Evolutionary conservation across 768 basidiomycete genomes (phyloP).

Genomic region (Phlegmacium glaucopus): DNA sequence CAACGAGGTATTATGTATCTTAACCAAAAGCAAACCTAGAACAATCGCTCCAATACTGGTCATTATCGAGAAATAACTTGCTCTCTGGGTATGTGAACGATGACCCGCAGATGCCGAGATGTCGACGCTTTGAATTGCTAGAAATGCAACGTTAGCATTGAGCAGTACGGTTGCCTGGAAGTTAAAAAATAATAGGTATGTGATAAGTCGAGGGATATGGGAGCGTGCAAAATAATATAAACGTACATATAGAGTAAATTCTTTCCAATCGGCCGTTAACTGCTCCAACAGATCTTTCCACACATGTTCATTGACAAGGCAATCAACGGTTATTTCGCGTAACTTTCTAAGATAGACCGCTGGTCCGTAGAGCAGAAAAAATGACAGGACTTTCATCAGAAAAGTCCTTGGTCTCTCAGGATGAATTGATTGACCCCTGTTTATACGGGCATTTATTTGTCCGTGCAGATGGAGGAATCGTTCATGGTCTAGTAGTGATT

Average conservation of each 20-base stretch:
- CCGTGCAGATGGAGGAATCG: constrained; percentile 44
- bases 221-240: neutral
- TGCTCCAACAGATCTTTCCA: constrained; percentile 15
- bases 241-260: constrained; percentile 38
- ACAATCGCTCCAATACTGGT: constrained; percentile 43
- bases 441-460: constrained; percentile 37
- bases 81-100: constrained; percentile 37
- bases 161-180: constrained; percentile 54
- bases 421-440: constrained; percentile 37
- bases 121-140: constrained; percentile 45
- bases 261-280: constrained; percentile 25
- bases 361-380: constrained; percentile 43
- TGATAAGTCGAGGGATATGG: neutral
- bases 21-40: constrained; percentile 38
- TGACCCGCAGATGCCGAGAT: constrained; percentile 2
- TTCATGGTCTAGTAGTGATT: constrained; percentile 26
- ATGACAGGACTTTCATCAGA: constrained; percentile 33
- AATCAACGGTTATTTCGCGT: constrained; percentile 44
- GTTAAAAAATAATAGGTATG: no score
- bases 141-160: constrained; percentile 53
- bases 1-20: constrained; percentile 29
- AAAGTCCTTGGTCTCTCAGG: constrained; percentile 21
- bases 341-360: constrained; percentile 38
- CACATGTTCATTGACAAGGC: constrained; percentile 29
- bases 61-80: constrained; percentile 44